Percentiles rank a stretch among this genome's conserved stretches.
Evolutionary conservation across 75 land plant genomes (phyloP).

Genomic region (Chamaecyparis obtusa): DNA sequence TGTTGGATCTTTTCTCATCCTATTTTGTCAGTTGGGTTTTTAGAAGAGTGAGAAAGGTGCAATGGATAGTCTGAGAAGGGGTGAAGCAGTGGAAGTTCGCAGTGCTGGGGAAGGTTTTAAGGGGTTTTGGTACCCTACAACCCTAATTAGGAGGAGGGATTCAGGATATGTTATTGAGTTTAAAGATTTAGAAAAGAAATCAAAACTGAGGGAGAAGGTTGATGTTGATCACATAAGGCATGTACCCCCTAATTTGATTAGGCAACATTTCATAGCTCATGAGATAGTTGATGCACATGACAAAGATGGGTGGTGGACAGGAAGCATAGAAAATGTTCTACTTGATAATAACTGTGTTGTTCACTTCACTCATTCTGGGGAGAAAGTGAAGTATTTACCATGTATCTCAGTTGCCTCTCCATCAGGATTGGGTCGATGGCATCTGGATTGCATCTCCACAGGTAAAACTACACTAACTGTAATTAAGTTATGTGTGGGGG

Average conservation of each 20-base stretch:
- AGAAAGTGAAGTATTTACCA: slow-evolving; percentile 36
- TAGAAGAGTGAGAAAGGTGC: no score
- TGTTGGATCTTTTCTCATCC: no score
- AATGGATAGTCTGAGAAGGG: no score
- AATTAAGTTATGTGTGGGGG: background rate
- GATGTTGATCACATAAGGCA: slow-evolving; percentile 43
- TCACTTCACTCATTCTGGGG: slow-evolving; percentile 32
- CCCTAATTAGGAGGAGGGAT: no score
- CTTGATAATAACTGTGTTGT: slow-evolving; percentile 26
- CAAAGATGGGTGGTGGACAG: slow-evolving; percentile 66
- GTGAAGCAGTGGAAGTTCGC: no score
- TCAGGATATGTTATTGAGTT: no score
- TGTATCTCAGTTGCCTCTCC: slow-evolving; percentile 34
- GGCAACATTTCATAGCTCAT: slow-evolving; percentile 14
- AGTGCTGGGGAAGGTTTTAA: no score
- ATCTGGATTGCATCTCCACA: slow-evolving; percentile 38
- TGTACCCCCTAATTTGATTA: slow-evolving; percentile 26
- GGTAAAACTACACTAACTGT: slow-evolving; percentile 32
- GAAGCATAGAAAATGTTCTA: slow-evolving; percentile 42
- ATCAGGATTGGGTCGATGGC: slow-evolving; percentile 58
- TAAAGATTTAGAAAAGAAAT: no score
- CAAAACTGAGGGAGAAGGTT: no score
- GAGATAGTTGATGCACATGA: slow-evolving; percentile 59
- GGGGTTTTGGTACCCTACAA: no score
- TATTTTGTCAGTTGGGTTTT: no score